Conservation (phyloP, 1,139 yeast genomes). For the Kodamaea anthophila region DNA sequence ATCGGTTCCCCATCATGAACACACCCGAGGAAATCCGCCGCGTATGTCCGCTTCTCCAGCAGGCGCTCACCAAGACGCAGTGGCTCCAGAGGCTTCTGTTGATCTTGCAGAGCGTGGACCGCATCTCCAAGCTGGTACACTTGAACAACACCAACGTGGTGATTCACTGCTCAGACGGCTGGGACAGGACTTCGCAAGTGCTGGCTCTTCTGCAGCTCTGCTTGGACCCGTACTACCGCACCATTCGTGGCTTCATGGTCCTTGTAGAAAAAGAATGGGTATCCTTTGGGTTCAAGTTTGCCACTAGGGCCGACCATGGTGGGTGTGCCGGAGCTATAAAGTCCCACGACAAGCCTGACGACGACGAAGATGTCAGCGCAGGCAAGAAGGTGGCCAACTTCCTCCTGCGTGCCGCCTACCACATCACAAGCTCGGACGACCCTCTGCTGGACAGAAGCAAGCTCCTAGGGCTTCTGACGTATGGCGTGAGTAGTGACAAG, state of each 20-base stretch:
- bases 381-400: conserved; percentile 20
- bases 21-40: conserved; percentile 35
- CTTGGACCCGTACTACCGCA: conserved; percentile 84
- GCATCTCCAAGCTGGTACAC: conserved; percentile 73
- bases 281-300: conserved; percentile 87
- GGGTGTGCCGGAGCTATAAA: conserved; percentile 41
- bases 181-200: conserved; percentile 95
- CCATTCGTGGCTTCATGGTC: conserved; percentile 78
- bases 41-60: conserved; percentile 28
- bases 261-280: conserved; percentile 93
- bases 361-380: conserved; percentile 5
- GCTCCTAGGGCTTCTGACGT: conserved; percentile 18
- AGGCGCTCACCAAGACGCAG: conserved; percentile 54
- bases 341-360: conserved; percentile 12
- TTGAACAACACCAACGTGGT: conserved; percentile 77
- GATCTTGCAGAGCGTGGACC: conserved; percentile 69
- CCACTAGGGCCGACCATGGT: conserved; percentile 75
- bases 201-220: conserved; percentile 81
- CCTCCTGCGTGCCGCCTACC: conserved; percentile 39
- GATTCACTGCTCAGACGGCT: conserved; percentile 95
- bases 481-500: conserved; percentile 42
- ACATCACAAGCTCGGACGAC: conserved; percentile 29
- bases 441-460: conserved; percentile 9
- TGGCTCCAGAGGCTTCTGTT: conserved; percentile 76
- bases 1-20: conserved; percentile 36